These are phyloP conservation scores for Dichomitus squalens DNA, from an alignment of 1,284 basidiomycete species.

Conservation along the genomic window DNA sequence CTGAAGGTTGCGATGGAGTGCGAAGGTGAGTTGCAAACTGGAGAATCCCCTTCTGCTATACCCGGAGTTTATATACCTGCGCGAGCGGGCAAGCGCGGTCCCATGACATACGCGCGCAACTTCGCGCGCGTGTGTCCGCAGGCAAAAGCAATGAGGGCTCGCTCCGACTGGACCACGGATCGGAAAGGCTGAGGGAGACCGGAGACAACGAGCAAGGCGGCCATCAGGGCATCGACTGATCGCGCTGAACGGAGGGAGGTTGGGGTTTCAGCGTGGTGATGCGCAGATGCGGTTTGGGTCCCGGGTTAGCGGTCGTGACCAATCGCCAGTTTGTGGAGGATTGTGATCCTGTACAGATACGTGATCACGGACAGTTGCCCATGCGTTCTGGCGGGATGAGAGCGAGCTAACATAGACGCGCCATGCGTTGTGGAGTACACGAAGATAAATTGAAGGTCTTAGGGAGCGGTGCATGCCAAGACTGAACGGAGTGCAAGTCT, in stretches of 20 bases:
- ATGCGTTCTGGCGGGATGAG: background rate
- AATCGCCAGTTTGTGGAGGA: background rate
- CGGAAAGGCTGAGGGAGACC: background rate
- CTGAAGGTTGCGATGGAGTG: slow-evolving; percentile 13
- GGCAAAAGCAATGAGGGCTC: background rate
- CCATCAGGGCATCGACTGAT: background rate
- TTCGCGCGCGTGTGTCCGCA: no score
- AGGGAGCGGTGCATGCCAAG: background rate
- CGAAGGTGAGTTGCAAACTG: slow-evolving; percentile 20
- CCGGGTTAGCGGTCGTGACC: background rate
- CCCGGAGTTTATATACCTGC: slow-evolving; percentile 1
- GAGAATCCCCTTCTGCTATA: background rate
- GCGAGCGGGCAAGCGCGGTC: background rate
- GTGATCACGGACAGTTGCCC: background rate
- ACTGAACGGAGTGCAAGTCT: no score
- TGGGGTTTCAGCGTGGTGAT: background rate
- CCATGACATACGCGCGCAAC: background rate
- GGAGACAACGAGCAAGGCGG: background rate
- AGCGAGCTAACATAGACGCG: background rate
- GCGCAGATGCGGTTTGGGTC: background rate
- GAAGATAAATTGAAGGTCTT: background rate
- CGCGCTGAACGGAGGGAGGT: background rate
- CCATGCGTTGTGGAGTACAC: background rate
- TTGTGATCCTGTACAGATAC: background rate
- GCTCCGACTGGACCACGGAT: background rate